These are phyloP conservation scores for Kickxella alabastrina DNA, from an alignment of 192 early-diverging fungal genomes.

Conservation along the genomic window DNA sequence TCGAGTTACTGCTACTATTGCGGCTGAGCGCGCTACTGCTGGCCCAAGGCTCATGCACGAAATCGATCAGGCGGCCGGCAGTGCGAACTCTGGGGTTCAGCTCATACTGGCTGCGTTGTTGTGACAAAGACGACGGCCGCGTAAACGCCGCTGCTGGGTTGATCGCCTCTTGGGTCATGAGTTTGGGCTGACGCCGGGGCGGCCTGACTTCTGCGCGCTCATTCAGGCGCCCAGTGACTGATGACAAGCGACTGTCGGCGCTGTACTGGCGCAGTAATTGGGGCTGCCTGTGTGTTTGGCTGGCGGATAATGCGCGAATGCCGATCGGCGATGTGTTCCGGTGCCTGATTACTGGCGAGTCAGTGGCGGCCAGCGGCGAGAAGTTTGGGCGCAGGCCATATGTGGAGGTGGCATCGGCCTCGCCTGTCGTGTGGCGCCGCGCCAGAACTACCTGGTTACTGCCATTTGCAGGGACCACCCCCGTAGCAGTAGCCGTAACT, in stretches of 20 bases:
- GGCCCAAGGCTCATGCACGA: background rate
- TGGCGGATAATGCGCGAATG: conserved; percentile 16
- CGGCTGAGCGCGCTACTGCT: conserved; percentile 9
- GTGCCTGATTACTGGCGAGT: conserved; percentile 7
- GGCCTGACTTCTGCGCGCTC: background rate
- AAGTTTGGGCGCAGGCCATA: background rate
- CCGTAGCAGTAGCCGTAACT: background rate
- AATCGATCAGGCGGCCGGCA: background rate
- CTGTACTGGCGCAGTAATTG: background rate
- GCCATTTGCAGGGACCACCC: background rate
- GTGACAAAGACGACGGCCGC: background rate
- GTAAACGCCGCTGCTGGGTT: background rate
- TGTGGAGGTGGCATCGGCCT: conserved; percentile 11
- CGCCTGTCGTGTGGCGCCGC: conserved; percentile 42
- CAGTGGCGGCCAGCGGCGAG: conserved; percentile 1
- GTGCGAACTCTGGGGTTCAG: background rate
- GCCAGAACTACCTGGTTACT: conserved; percentile 1
- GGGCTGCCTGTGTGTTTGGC: background rate
- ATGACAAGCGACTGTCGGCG: background rate
- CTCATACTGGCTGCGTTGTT: conserved; percentile 1
- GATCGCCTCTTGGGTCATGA: too few relatives aligned
- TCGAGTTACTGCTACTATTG: conserved; percentile 23
- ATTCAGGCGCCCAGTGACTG: background rate
- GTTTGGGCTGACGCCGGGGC: too few relatives aligned
- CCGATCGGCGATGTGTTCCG: conserved; percentile 36